Evolutionary conservation across 768 basidiomycete genomes (phyloP).

Genomic region (Boletus subcaerulescens): DNA sequence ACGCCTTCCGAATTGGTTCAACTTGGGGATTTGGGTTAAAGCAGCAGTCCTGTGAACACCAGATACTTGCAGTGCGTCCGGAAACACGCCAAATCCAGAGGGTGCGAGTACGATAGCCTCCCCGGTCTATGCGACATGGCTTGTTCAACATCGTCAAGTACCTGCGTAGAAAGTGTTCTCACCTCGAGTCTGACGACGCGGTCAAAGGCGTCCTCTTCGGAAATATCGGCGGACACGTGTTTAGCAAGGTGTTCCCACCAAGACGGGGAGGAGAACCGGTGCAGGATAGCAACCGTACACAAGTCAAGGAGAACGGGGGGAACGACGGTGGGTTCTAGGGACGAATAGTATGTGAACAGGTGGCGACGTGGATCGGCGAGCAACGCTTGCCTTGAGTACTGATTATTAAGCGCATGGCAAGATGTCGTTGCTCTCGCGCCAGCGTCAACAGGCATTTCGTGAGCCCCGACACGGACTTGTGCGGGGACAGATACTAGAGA

Average conservation of each 20-base stretch:
- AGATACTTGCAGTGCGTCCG: slow-evolving; percentile 11
- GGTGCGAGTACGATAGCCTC: slow-evolving; percentile 69
- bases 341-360: background rate
- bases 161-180: slow-evolving; percentile 1
- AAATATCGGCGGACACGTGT: slow-evolving; percentile 65
- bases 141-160: background rate
- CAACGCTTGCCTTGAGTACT: slow-evolving; percentile 61
- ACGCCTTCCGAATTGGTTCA: slow-evolving; percentile 53
- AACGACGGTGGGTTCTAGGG: slow-evolving; percentile 67
- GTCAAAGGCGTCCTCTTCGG: slow-evolving; percentile 58
- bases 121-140: slow-evolving; percentile 49
- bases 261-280: slow-evolving; percentile 71
- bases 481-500: slow-evolving; percentile 55
- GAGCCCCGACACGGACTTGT: slow-evolving; percentile 46
- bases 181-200: slow-evolving; percentile 65
- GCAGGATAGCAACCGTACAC: slow-evolving; percentile 62
- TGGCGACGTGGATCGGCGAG: background rate
- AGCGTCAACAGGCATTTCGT: slow-evolving; percentile 56
- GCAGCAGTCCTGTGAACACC: slow-evolving; percentile 3
- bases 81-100: slow-evolving; percentile 51
- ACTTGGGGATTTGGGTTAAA: slow-evolving; percentile 22
- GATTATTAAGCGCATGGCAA: slow-evolving; percentile 69
- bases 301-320: slow-evolving; percentile 66
- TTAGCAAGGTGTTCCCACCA: slow-evolving; percentile 72
- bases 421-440: slow-evolving; percentile 67